phyloP scores from a whole-genome alignment of 2,329 filamentous ascomycete species.

The Aspergillus awamori region DNA sequence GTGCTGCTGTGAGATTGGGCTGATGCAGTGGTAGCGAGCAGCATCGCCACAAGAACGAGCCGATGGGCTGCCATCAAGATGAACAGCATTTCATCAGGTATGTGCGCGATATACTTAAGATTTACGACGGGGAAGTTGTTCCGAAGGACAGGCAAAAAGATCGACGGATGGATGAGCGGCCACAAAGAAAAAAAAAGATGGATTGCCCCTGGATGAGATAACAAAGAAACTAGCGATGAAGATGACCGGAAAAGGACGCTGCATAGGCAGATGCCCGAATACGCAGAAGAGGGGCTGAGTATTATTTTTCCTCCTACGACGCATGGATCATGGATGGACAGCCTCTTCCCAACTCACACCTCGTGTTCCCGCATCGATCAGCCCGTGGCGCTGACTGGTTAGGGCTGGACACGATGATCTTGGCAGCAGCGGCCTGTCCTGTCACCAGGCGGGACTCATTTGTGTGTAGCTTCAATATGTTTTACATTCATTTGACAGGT shows the following conservation, averaged over 20 bases:
- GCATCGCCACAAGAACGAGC: background rate
- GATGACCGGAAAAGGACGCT: background rate
- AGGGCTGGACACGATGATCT: conserved; percentile 2
- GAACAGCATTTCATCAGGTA: background rate
- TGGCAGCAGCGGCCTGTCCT: background rate
- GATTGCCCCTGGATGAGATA: no score
- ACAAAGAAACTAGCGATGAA: background rate
- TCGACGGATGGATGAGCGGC: background rate
- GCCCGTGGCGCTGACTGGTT: conserved; percentile 4
- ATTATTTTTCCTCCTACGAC: background rate
- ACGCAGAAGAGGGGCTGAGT: background rate
- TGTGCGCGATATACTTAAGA: background rate
- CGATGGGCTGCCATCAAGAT: background rate
- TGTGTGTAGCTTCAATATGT: background rate
- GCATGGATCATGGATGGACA: background rate
- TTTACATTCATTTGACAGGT: background rate
- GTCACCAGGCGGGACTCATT: background rate
- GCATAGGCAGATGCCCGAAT: no score
- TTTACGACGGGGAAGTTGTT: background rate
- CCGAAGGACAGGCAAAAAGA: background rate
- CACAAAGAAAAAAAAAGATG: background rate
- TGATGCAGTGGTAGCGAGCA: background rate
- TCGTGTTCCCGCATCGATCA: conserved; percentile 7
- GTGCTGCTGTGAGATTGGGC: background rate
- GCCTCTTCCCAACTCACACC: background rate